Base-by-base conservation (phyloP, 1,284 basidiomycete genomes). In the Stereum hirsutum region DNA sequence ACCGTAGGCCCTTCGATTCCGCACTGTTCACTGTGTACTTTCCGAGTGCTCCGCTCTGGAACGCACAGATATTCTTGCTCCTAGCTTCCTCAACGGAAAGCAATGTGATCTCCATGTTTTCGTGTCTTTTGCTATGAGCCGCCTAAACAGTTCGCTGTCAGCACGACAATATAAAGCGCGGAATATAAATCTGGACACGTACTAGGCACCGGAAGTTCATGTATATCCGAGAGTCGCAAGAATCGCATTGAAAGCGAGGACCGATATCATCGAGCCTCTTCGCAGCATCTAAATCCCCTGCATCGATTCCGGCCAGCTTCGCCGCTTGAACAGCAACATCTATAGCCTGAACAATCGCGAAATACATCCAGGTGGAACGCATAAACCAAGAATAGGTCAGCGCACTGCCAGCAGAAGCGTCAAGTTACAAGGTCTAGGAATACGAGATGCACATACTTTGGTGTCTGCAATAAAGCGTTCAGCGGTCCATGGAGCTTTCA, bases 111-210 rank as follows among this genome's bases (percentile, higher is more conserved):
- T 67, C 43, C 70, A 77, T 75, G 11, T 60, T 51, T 0, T 75
- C 70, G 51, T 86, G 82, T 19, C 83, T 71, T 49, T 75, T 74
- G 33, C 69, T 69, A 55, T 86, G 82, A 0, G 73, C 41, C 11
- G 20, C 39, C 43, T 53, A 24, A 43, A 19, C n/a, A 26, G 23
- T 17, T 15, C 28, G 34, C 11, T 43, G 6, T 28, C 15, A 26
- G 39, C 34, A 42, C 43, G 14, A 25, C 6, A 23, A 3, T 6
- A 4, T 15, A 15, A 23, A 11, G 32, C 37, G 7, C 10, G 51
- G 41, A 44, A 24, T 17, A 38, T 23, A 20, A 30, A n/a, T n/a
- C n/a, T n/a, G 3, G 11, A 31, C 15, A 57, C 71, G 44, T 52
- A 78, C 82, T 37, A 80, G 59, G 41, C 56, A 66, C n/a, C 59